These are phyloP conservation scores for Delitschia confertaspora DNA, from an alignment of 495 filamentous ascomycete genomes.

Conservation along the genomic window DNA sequence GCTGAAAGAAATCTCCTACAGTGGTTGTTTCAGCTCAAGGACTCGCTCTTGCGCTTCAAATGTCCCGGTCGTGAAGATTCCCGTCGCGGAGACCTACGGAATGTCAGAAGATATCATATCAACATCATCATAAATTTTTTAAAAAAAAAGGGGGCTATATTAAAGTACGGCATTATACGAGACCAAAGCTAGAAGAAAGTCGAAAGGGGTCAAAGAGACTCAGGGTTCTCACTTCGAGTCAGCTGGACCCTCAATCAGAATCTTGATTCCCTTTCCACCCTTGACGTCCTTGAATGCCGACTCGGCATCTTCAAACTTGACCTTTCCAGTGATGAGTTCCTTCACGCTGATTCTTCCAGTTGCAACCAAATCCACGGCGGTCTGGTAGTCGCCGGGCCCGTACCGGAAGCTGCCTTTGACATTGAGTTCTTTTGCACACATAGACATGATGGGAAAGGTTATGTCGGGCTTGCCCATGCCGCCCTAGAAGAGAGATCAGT, in stretches of 20 bases:
- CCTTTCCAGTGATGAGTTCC: constrained; percentile 57
- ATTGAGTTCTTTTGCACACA: constrained; percentile 74
- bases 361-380: constrained; percentile 62
- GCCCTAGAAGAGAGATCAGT: constrained; percentile 7
- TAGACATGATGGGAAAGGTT: constrained; percentile 69
- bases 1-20: not conserved
- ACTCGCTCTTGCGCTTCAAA: constrained; percentile 17
- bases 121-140: not conserved
- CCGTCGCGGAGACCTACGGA: not conserved
- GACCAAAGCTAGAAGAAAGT: not conserved
- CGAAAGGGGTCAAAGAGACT: constrained; percentile 39
- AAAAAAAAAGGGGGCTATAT: not conserved
- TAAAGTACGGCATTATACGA: too few relatives aligned
- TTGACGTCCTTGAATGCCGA: constrained; percentile 71
- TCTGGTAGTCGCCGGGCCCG: constrained; percentile 67
- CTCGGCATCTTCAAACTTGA: constrained; percentile 64
- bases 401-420: constrained; percentile 79
- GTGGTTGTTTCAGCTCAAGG: too few relatives aligned
- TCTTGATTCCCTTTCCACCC: constrained; percentile 75
- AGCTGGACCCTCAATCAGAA: constrained; percentile 59
- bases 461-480: constrained; percentile 74
- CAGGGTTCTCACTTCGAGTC: too few relatives aligned
- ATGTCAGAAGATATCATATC: not conserved
- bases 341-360: constrained; percentile 59
- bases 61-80: too few relatives aligned